Evolutionary conservation across 2,329 filamentous ascomycete species (phyloP).

Genomic region (Sclerotinia spermophila): DNA sequence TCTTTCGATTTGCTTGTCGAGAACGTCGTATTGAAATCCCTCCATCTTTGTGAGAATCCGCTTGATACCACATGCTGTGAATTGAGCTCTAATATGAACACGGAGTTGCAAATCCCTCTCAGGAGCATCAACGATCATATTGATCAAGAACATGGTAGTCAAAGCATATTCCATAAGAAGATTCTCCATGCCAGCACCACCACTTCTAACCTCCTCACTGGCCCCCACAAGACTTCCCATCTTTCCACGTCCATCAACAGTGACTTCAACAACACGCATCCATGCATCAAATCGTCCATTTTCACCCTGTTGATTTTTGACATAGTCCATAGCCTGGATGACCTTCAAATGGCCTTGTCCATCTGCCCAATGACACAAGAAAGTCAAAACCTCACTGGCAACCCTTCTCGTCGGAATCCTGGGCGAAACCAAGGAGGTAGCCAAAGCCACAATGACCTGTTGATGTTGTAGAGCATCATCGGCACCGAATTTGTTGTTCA

Average conservation of each 20-base stretch:
- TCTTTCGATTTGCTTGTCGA: slow-evolving; percentile 95
- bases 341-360: slow-evolving; percentile 90
- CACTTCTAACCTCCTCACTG: slow-evolving; percentile 91
- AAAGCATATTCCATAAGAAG: slow-evolving; percentile 98
- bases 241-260: slow-evolving; percentile 93
- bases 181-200: slow-evolving; percentile 98
- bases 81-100: slow-evolving; percentile 92
- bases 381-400: slow-evolving; percentile 93
- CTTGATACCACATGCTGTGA: slow-evolving; percentile 93
- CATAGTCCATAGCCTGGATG: slow-evolving; percentile 85
- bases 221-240: slow-evolving; percentile 98
- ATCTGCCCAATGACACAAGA: slow-evolving; percentile 90
- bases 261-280: slow-evolving; percentile 98
- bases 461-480: slow-evolving; percentile 91
- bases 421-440: slow-evolving; percentile 81
- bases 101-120: slow-evolving; percentile 85
- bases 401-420: slow-evolving; percentile 89
- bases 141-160: slow-evolving; percentile 89
- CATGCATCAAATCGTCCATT: slow-evolving; percentile 96
- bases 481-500: slow-evolving; percentile 99
- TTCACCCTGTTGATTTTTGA: slow-evolving; percentile 83
- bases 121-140: slow-evolving; percentile 91
- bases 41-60: slow-evolving; percentile 96
- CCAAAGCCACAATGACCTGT: slow-evolving; percentile 83
- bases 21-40: slow-evolving; percentile 94